These are phyloP conservation scores for Wickerhamiella musiphila DNA, from an alignment of 805 yeast species.

Conservation along the genomic window DNA sequence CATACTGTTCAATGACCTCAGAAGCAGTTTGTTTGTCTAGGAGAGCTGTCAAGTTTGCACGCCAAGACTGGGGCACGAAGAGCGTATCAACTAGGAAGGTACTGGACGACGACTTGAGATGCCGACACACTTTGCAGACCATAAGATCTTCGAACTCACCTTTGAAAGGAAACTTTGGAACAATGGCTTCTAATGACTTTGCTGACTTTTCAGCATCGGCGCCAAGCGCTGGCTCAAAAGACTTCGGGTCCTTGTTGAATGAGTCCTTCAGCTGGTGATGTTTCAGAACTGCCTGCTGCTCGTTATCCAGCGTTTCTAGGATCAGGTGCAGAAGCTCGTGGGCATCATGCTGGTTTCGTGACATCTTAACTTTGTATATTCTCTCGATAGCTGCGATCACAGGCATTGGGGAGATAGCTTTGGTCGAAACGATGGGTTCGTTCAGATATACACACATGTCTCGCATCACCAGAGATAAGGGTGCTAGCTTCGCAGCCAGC, in stretches of 20 bases:
- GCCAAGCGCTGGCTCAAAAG: no score
- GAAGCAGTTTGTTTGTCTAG: slow-evolving; percentile 43
- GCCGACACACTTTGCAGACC: slow-evolving; percentile 50
- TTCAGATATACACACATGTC: slow-evolving; percentile 30
- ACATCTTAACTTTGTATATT: slow-evolving; percentile 55
- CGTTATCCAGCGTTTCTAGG: slow-evolving; percentile 60
- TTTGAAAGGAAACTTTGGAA: slow-evolving; percentile 58
- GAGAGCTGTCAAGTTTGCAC: slow-evolving; percentile 35
- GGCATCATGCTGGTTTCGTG: slow-evolving; percentile 83
- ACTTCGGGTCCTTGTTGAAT: background rate
- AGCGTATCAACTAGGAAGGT: slow-evolving; percentile 59
- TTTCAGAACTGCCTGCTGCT: slow-evolving; percentile 24
- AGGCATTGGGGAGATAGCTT: slow-evolving; percentile 60
- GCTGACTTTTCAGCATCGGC: no score
- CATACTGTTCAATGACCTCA: slow-evolving; percentile 57
- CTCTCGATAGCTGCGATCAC: slow-evolving; percentile 55
- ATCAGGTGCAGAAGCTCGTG: slow-evolving; percentile 77
- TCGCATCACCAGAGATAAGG: slow-evolving; percentile 13
- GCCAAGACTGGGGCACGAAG: slow-evolving; percentile 43
- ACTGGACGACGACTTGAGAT: slow-evolving; percentile 39
- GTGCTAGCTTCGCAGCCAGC: slow-evolving; percentile 1
- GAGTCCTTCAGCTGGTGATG: slow-evolving; percentile 1
- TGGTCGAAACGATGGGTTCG: slow-evolving; percentile 35
- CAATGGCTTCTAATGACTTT: slow-evolving; percentile 4
- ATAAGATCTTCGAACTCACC: slow-evolving; percentile 53